phyloP scores from a whole-genome alignment of 2,329 filamentous ascomycete genomes.

The Decorospora gaudefroyi region DNA sequence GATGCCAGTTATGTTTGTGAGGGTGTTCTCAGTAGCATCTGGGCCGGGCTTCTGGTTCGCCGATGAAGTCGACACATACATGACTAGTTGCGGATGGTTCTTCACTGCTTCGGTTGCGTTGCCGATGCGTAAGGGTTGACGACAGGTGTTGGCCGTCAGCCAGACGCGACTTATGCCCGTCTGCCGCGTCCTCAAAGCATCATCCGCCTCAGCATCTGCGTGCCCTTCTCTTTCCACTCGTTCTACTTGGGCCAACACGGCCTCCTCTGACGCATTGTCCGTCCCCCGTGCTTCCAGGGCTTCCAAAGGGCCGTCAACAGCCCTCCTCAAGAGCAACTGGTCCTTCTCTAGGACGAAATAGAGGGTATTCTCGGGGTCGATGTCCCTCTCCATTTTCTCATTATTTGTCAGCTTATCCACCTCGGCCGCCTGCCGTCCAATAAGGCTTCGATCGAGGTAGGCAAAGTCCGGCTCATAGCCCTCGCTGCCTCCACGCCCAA shows the following conservation, averaged over 20 bases:
- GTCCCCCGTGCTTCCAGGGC: conserved; percentile 27
- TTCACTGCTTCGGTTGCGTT: conserved; percentile 50
- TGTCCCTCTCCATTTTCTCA: conserved; percentile 61
- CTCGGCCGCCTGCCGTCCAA: conserved; percentile 61
- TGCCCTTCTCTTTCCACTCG: background rate
- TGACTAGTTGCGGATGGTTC: conserved; percentile 66
- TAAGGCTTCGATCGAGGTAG: conserved; percentile 64
- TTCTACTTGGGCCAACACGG: background rate
- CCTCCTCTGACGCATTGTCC: conserved; percentile 17
- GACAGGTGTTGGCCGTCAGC: conserved; percentile 84
- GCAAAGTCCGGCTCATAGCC: conserved; percentile 66
- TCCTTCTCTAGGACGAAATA: conserved; percentile 67
- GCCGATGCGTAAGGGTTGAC: conserved; percentile 67
- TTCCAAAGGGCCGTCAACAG: conserved; percentile 31
- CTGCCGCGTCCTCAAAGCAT: conserved; percentile 31
- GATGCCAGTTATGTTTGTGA: conserved; percentile 46
- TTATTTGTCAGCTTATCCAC: conserved; percentile 67
- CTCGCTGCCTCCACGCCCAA: conserved; percentile 38
- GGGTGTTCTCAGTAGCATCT: conserved; percentile 53
- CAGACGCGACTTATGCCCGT: conserved; percentile 60
- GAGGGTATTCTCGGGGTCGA: conserved; percentile 65
- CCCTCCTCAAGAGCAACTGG: conserved; percentile 55
- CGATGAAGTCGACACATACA: conserved; percentile 73
- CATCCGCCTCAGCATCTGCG: background rate
- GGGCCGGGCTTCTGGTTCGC: conserved; percentile 71